Percentiles rank a stretch among this genome's conserved stretches.
Evolutionary conservation across 2,329 filamentous ascomycete species (phyloP).

Genomic region (Alternaria incomplexa): DNA sequence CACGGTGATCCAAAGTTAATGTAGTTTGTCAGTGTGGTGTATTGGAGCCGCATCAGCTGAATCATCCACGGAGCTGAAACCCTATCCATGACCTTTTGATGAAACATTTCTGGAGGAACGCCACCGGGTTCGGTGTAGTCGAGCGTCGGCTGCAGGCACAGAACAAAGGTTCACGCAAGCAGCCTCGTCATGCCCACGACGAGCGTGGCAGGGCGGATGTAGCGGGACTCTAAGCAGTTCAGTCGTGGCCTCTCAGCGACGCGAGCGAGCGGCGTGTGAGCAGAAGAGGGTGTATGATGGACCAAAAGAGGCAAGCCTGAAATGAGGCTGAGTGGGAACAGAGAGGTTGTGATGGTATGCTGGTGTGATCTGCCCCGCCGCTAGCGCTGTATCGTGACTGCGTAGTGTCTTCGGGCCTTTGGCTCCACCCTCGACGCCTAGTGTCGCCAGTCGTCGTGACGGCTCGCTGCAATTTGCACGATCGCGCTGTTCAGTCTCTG

Average conservation of each 20-base stretch:
- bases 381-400: slow-evolving; percentile 15
- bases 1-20: slow-evolving; percentile 10
- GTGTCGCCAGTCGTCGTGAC: slow-evolving; percentile 3
- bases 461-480: slow-evolving; percentile 19
- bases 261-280: slow-evolving; percentile 33
- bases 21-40: slow-evolving; percentile 23
- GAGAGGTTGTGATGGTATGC: slow-evolving; percentile 20
- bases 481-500: slow-evolving; percentile 21
- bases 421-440: neutral
- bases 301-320: slow-evolving; percentile 21
- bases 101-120: neutral
- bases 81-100: neutral
- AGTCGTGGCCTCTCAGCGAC: slow-evolving; percentile 28
- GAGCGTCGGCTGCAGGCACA: slow-evolving; percentile 17
- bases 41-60: slow-evolving; percentile 33
- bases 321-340: slow-evolving; percentile 34
- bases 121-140: slow-evolving; percentile 2
- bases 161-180: slow-evolving; percentile 38
- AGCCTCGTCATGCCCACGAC: slow-evolving; percentile 18
- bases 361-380: slow-evolving; percentile 27
- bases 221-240: slow-evolving; percentile 18
- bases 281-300: slow-evolving; percentile 22
- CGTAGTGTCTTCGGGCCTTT: slow-evolving; percentile 17
- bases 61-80: slow-evolving; percentile 17
- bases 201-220: slow-evolving; percentile 21